Evolutionary conservation across 1,139 yeast genomes (phyloP).

Genomic region (Hemisphaericaspora lyxosophila): DNA sequence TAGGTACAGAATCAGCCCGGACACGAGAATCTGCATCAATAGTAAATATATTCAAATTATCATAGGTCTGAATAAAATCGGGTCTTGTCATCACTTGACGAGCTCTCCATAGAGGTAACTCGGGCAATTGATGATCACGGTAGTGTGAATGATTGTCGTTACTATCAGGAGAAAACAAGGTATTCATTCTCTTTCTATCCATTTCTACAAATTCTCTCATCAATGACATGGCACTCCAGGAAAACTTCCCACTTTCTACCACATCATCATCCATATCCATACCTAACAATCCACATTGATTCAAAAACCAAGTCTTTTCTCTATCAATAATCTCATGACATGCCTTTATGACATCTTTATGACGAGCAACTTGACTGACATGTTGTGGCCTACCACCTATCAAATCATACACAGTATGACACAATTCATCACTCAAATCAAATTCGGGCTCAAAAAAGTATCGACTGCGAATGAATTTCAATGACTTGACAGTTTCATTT

Average conservation of each 20-base stretch:
- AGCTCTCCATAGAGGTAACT: conserved; percentile 79
- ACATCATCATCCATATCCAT: conserved; percentile 86
- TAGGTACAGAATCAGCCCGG: conserved; percentile 78
- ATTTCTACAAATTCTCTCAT: conserved; percentile 71
- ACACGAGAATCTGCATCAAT: conserved; percentile 75
- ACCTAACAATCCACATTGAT: conserved; percentile 79
- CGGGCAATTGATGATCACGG: conserved; percentile 60
- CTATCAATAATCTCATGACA: conserved; percentile 72
- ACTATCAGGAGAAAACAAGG: conserved; percentile 23
- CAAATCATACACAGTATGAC: conserved; percentile 61
- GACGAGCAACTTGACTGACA: conserved; percentile 70
- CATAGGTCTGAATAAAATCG: conserved; percentile 74
- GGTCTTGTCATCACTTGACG: conserved; percentile 84
- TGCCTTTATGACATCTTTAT: conserved; percentile 58
- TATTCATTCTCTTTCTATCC: conserved; percentile 46
- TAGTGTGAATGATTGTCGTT: conserved; percentile 18
- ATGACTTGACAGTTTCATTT: conserved; percentile 54
- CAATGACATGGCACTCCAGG: conserved; percentile 73
- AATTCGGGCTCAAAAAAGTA: conserved; percentile 35
- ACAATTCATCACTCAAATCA: conserved; percentile 38
- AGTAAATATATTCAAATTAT: conserved; percentile 74
- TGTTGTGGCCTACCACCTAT: conserved; percentile 89
- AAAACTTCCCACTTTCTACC: conserved; percentile 80
- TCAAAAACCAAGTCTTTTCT: conserved; percentile 83
- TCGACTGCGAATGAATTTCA: conserved; percentile 51